phyloP scores from a whole-genome alignment of 108 stramenopile species.

The Nannochloropsis gaditana region DNA sequence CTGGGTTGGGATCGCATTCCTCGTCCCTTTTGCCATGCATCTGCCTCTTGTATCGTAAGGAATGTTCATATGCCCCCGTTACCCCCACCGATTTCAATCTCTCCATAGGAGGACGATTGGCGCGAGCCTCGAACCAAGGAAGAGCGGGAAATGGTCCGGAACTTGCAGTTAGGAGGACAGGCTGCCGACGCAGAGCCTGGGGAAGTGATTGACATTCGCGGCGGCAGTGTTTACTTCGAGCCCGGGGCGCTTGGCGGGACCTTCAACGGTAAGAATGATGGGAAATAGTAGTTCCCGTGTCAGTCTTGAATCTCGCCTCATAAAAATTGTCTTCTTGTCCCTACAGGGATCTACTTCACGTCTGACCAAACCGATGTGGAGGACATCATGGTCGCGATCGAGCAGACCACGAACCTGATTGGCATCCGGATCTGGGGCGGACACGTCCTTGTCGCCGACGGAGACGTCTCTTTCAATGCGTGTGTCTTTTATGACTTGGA shows the following conservation, averaged over 20 bases:
- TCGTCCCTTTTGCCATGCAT: no score
- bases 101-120: neutral
- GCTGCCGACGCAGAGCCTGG: neutral
- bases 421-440: conserved; percentile 11
- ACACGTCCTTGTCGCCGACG: neutral
- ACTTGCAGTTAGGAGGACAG: neutral
- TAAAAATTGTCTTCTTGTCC: neutral
- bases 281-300: neutral
- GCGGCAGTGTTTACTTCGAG: conserved; percentile 6
- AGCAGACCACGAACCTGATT: neutral
- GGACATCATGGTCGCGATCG: neutral
- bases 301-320: no score
- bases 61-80: no score
- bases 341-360: neutral
- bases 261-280: neutral
- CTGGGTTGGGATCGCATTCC: no score
- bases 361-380: neutral
- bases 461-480: neutral
- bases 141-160: neutral
- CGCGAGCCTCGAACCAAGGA: neutral
- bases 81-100: no score
- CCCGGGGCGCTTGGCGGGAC: neutral
- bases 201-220: neutral
- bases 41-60: no score
- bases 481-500: conserved; percentile 20